Percentiles rank a stretch among this genome's conserved stretches.
These are phyloP conservation scores for Nicotiana obtusifolia DNA, from an alignment of 257 asterid genomes.

Conservation along the genomic window DNA sequence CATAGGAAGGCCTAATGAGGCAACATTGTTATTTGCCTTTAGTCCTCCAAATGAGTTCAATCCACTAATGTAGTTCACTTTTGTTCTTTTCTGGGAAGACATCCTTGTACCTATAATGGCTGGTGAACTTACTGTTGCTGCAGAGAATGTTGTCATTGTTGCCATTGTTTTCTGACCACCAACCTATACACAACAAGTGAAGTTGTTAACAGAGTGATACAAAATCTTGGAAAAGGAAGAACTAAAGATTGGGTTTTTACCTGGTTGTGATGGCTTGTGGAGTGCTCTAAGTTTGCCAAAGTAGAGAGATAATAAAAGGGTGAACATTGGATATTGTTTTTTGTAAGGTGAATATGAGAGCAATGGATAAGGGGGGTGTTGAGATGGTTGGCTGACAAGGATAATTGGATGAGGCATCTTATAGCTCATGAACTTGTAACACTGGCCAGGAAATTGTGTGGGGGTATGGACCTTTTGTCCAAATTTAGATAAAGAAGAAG, in stretches of 20 bases:
- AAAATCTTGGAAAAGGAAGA: neutral
- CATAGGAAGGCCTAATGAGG: conserved; percentile 54
- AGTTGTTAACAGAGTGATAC: neutral
- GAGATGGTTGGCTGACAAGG: conserved; percentile 53
- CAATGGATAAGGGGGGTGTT: conserved; percentile 54
- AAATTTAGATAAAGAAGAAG: neutral
- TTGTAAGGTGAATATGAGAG: conserved; percentile 35
- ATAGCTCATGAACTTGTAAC: conserved; percentile 8
- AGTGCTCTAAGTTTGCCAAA: conserved; percentile 20
- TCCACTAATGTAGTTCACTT: conserved; percentile 54
- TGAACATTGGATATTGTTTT: conserved; percentile 19
- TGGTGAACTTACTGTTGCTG: conserved; percentile 34
- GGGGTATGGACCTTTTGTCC: neutral
- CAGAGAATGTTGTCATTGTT: conserved; percentile 35
- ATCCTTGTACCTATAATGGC: conserved; percentile 32
- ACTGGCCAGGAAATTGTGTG: conserved; percentile 26
- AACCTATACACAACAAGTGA: conserved; percentile 23
- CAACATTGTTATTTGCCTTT: conserved; percentile 63
- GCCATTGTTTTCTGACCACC: conserved; percentile 38
- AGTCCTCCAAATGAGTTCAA: conserved; percentile 77
- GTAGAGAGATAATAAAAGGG: conserved; percentile 34
- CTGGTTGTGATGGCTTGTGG: conserved; percentile 23
- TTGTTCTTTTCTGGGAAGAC: conserved; percentile 30
- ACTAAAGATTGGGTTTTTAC: conserved; percentile 7
- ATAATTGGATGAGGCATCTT: conserved; percentile 33